Evolutionary conservation across 2,329 filamentous ascomycete genomes (phyloP).

Genomic region (Colletotrichum phormii): DNA sequence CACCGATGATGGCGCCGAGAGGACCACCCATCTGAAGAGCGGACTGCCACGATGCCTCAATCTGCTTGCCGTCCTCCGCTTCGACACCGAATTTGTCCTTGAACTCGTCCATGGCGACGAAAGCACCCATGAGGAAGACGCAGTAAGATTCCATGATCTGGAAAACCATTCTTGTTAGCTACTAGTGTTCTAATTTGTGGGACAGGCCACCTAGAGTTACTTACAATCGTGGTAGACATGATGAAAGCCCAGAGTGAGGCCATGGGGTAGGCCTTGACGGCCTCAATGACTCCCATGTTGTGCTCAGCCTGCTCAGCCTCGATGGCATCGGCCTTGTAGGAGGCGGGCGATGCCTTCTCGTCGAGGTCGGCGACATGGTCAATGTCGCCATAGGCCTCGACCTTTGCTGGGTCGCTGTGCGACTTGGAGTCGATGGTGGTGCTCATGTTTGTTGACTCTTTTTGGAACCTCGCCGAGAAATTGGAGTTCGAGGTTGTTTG

Average conservation of each 20-base stretch:
- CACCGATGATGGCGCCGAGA: conserved; percentile 69
- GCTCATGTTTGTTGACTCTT: conserved; percentile 17
- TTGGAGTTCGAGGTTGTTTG: not conserved
- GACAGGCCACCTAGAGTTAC: conserved; percentile 37
- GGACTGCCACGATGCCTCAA: conserved; percentile 67
- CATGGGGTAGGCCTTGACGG: conserved; percentile 48
- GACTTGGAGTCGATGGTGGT: conserved; percentile 25
- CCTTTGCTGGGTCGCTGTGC: conserved; percentile 23
- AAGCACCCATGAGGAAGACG: conserved; percentile 71
- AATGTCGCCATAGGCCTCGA: conserved; percentile 22
- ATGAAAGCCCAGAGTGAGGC: conserved; percentile 53
- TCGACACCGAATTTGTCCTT: conserved; percentile 58
- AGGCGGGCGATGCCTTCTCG: conserved; percentile 51
- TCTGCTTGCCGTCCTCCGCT: conserved; percentile 46
- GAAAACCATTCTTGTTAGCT: conserved; percentile 37
- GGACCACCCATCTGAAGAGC: conserved; percentile 67
- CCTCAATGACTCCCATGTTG: conserved; percentile 48
- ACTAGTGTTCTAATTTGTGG: not conserved
- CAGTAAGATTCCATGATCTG: conserved; percentile 75
- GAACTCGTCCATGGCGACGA: conserved; percentile 64
- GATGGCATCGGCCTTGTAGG: conserved; percentile 64
- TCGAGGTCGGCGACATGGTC: conserved; percentile 38
- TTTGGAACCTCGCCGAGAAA: not conserved
- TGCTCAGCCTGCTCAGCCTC: conserved; percentile 62
- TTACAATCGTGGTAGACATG: conserved; percentile 54